Evolutionary conservation across 1,284 basidiomycete genomes (phyloP).

Genomic region (Phaffia rhodozyma): DNA sequence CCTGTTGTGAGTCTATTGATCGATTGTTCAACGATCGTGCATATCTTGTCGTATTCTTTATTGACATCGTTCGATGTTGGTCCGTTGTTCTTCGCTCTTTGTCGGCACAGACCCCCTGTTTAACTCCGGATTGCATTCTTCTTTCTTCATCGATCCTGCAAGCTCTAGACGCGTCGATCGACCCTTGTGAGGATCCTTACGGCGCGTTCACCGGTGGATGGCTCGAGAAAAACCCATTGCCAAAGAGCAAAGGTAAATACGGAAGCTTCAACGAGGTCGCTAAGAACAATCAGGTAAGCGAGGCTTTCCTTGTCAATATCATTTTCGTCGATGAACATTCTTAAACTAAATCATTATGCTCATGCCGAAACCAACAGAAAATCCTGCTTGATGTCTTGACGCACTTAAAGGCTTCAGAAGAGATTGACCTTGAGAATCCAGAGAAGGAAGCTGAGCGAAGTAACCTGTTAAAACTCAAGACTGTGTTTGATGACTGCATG

Average conservation of each 20-base stretch:
- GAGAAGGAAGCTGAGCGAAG: constrained; percentile 43
- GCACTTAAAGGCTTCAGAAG: constrained; percentile 9
- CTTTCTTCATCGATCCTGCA: constrained; percentile 71
- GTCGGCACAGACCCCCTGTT: constrained; percentile 48
- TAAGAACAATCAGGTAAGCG: constrained; percentile 34
- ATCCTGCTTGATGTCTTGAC: constrained; percentile 37
- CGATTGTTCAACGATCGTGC: constrained; percentile 12
- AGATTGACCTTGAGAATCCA: not conserved
- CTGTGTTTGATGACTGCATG: constrained; percentile 71
- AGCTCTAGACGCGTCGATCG: constrained; percentile 64
- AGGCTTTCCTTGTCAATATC: not conserved
- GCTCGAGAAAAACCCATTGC: constrained; percentile 65
- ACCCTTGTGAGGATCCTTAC: constrained; percentile 95
- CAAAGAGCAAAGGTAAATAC: constrained; percentile 63
- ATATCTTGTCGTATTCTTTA: constrained; percentile 13
- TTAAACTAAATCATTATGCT: not conserved
- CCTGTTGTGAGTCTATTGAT: constrained; percentile 19
- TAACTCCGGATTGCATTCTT: constrained; percentile 67
- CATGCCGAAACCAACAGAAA: constrained; percentile 21
- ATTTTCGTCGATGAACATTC: not conserved
- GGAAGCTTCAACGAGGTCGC: constrained; percentile 36
- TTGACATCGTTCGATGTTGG: constrained; percentile 11
- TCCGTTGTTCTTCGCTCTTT: not conserved
- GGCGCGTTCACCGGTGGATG: constrained; percentile 53
- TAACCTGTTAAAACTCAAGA: constrained; percentile 65